Base-by-base conservation (phyloP, 2,329 filamentous ascomycete genomes). In the Cordyceps cateniannulata region DNA sequence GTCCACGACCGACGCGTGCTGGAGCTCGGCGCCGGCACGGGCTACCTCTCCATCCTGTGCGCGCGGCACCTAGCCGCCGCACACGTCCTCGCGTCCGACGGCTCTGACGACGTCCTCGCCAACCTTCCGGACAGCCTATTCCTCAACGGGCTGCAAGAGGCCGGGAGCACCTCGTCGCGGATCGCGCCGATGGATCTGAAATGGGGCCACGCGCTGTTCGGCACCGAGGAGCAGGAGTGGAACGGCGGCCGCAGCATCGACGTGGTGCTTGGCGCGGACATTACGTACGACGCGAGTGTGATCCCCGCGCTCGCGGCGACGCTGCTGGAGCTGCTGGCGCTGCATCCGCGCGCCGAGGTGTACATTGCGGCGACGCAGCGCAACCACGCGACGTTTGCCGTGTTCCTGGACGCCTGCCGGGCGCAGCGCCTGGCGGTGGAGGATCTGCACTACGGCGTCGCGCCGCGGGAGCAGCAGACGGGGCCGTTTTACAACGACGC, bases 11-110 rank as follows among this genome's bases (percentile, higher is more conserved):
- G 84, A 68, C 79, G 77, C 8, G 73, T 93, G 1, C 76, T 93
- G 2, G 90, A 93, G 69, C 78, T 93, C 1, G 90, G 90, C 3
- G 84, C 88, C 1, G 90, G 90, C 1, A 93, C 90, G 1, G 90
- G 89, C 0, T 89, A 91, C 69, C 73, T 92, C 1, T 88, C 88
- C 0, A 84, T 93, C 14, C 75, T 93, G 0, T 91, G 89, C 64
- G 83, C 85, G n/a, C 89, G 86, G 65, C 76, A 85, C 68, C 78
- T 93, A 0, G 77, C 72, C 6, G 80, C 87, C 0, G 69, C 73
- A 1, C 81, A 84, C 56, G 83, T 88, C 24, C 78, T 88, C 5
- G 85, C 87, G 2, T 90, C 90, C 0, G 90, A 95, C 68, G 90
- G 90, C 2, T 89, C 89, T 16, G 84, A 86, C 66, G 84, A 86